Evolutionary conservation across 139 green algal genomes (phyloP).

Genomic region (Marvania coccoides): DNA sequence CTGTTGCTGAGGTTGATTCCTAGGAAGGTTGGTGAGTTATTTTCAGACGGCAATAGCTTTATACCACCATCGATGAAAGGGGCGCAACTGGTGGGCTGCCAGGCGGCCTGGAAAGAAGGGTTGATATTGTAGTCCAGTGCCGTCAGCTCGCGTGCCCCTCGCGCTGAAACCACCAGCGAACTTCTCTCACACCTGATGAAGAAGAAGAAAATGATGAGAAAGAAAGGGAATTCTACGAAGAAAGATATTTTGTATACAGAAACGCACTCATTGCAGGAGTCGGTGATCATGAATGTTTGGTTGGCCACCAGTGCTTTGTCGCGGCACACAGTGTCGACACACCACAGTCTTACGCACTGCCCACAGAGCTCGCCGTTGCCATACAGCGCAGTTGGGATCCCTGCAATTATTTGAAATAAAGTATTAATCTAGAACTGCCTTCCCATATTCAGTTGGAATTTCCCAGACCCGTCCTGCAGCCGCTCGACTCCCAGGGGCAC

Average conservation of each 20-base stretch:
- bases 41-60: neutral
- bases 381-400: slow-evolving; percentile 1
- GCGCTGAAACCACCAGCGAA: slow-evolving; percentile 1
- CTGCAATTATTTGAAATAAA: neutral
- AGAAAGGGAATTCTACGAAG: no score
- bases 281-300: slow-evolving; percentile 7
- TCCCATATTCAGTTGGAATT: no score
- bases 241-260: no score
- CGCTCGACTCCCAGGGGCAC: no score
- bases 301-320: neutral
- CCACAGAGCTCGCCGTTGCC: slow-evolving; percentile 6
- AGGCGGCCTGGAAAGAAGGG: neutral
- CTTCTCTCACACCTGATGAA: no score
- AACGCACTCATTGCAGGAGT: slow-evolving; percentile 21
- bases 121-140: slow-evolving; percentile 7
- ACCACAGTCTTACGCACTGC: slow-evolving; percentile 14
- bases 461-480: no score
- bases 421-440: neutral
- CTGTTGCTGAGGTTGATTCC: slow-evolving; percentile 11
- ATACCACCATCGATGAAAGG: slow-evolving; percentile 16
- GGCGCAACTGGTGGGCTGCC: neutral
- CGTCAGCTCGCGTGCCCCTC: neutral
- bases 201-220: no score
- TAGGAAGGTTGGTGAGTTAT: neutral
- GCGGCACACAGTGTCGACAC: slow-evolving; percentile 9